These are phyloP conservation scores for Allomyces arbusculus DNA, from an alignment of 192 early-diverging fungal genomes.

Conservation along the genomic window DNA sequence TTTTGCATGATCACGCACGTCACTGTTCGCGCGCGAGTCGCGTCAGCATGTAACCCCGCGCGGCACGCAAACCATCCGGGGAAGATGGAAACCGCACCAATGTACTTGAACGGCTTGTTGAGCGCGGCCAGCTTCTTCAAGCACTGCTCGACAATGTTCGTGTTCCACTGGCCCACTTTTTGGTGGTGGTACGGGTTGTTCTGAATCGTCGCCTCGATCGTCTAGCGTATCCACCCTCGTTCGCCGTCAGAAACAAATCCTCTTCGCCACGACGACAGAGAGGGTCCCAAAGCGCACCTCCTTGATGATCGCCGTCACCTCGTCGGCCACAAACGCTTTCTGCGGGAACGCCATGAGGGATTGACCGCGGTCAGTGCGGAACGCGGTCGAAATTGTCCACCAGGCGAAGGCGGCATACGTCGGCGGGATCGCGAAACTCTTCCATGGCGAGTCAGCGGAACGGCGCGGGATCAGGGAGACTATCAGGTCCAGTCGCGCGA, in stretches of 20 bases:
- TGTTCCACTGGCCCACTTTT: constrained; percentile 58
- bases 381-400: neutral
- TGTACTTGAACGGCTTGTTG: constrained; percentile 59
- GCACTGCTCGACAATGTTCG: constrained; percentile 39
- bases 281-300: constrained; percentile 18
- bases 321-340: constrained; percentile 42
- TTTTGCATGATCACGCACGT: constrained; percentile 70
- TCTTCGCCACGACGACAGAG: neutral
- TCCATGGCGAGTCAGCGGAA: neutral
- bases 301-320: constrained; percentile 39
- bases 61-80: neutral
- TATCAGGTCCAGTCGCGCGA: too few species aligned
- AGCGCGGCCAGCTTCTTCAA: constrained; percentile 43
- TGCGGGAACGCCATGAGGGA: constrained; percentile 4
- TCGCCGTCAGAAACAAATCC: constrained; percentile 1
- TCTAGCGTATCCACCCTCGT: constrained; percentile 12
- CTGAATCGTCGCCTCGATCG: constrained; percentile 37
- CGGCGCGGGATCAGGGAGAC: too few species aligned
- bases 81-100: constrained; percentile 25
- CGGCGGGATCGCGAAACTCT: neutral
- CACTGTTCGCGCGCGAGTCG: constrained; percentile 11
- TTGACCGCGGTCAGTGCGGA: neutral
- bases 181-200: constrained; percentile 50
- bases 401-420: neutral
- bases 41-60: neutral